Percentiles rank a stretch among this genome's conserved stretches.
Evolutionary conservation across 176 grass and related monocot genomes (phyloP).

Genomic region (Melocanna baccifera): DNA sequence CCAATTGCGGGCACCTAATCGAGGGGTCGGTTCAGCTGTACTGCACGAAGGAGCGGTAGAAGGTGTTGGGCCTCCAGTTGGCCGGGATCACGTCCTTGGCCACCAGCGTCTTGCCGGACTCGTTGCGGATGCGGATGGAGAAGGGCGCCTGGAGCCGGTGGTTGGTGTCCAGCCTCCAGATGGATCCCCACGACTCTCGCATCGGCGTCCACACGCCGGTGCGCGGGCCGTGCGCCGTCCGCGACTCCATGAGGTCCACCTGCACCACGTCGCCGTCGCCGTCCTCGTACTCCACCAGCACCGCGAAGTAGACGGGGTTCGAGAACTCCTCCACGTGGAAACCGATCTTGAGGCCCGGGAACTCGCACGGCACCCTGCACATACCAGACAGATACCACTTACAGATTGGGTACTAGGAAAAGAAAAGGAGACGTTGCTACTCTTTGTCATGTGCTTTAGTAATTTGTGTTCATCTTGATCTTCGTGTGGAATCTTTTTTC

Average conservation of each 20-base stretch:
- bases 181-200: conserved; percentile 67
- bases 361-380: conserved; percentile 75
- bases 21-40: conserved; percentile 37
- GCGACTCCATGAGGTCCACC: conserved; percentile 73
- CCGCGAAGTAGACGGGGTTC: conserved; percentile 67
- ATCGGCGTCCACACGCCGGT: conserved; percentile 57
- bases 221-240: background rate
- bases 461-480: background rate
- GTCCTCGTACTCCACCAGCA: conserved; percentile 88
- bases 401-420: background rate
- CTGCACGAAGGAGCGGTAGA: conserved; percentile 86
- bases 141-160: conserved; percentile 61
- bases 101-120: conserved; percentile 68
- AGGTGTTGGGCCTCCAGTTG: conserved; percentile 66
- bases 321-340: conserved; percentile 83
- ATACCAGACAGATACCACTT: background rate
- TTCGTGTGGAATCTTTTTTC: background rate
- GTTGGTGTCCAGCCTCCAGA: conserved; percentile 69
- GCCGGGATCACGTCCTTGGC: conserved; percentile 64
- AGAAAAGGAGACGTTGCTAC: background rate
- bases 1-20: background rate
- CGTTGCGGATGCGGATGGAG: conserved; percentile 74
- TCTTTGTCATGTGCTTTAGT: background rate
- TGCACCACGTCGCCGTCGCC: conserved; percentile 86
- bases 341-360: conserved; percentile 72